A percentile compares a stretch with the other conserved stretches of the same genome.
Evolutionary conservation across 2,329 filamentous ascomycete genomes (phyloP).

Genomic region (Corinectria fuckeliana): DNA sequence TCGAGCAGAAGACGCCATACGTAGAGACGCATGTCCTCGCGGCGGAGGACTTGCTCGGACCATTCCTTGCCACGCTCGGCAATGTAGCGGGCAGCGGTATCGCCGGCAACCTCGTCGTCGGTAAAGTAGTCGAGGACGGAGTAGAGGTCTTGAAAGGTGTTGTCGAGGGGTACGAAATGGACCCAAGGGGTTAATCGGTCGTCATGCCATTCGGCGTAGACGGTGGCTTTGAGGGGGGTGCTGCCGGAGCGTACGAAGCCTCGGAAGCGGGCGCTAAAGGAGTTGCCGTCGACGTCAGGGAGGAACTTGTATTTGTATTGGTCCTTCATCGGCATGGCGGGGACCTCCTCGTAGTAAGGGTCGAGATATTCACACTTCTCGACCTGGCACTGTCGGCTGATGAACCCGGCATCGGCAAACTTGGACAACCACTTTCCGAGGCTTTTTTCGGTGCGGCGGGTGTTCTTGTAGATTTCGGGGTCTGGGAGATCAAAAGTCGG

Average conservation of each 20-base stretch:
- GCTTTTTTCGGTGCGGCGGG: conserved; percentile 39
- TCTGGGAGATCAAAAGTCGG: conserved; percentile 58
- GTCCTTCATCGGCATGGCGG: conserved; percentile 50
- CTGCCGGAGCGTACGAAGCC: conserved; percentile 69
- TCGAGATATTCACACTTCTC: conserved; percentile 49
- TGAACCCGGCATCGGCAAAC: conserved; percentile 54
- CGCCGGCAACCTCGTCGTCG: conserved; percentile 53
- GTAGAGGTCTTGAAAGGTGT: conserved; percentile 71
- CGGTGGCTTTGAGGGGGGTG: conserved; percentile 72
- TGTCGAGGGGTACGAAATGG: conserved; percentile 76
- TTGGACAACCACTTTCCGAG: conserved; percentile 51
- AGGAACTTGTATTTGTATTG: conserved; percentile 69
- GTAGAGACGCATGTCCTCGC: conserved; percentile 72
- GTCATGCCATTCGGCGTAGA: conserved; percentile 80
- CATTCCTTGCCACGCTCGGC: conserved; percentile 66
- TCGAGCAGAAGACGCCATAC: conserved; percentile 66
- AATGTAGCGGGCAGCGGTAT: conserved; percentile 64
- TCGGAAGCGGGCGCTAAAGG: conserved; percentile 67
- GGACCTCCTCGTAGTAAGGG: conserved; percentile 43
- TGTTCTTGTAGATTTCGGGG: conserved; percentile 50
- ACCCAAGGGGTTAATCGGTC: conserved; percentile 71
- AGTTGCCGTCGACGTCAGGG: conserved; percentile 74
- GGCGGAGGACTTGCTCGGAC: conserved; percentile 66
- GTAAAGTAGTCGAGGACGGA: conserved; percentile 70
- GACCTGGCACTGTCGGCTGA: conserved; percentile 46